Percentiles rank a stretch among this genome's conserved stretches.
Evolutionary conservation across 441 rosid genomes (phyloP).

Genomic region (Pelargonium citronellum): DNA sequence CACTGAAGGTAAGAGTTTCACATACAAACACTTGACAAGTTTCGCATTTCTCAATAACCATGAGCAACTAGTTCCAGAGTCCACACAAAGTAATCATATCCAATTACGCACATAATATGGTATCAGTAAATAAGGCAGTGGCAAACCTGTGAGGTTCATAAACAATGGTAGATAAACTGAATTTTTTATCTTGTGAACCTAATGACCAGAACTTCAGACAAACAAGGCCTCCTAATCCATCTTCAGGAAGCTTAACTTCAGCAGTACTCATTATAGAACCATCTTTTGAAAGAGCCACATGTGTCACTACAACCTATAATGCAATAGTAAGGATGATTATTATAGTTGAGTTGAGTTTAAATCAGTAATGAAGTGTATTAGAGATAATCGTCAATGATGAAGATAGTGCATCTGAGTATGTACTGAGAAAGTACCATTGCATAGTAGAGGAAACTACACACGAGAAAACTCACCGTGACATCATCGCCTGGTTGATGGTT

Average conservation of each 20-base stretch:
- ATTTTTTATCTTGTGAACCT: constrained; percentile 48
- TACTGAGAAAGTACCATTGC: neutral
- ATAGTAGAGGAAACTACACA: constrained; percentile 14
- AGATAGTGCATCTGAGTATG: neutral
- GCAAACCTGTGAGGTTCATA: constrained; percentile 90
- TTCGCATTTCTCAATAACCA: neutral
- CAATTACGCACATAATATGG: constrained; percentile 1
- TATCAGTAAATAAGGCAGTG: constrained; percentile 4
- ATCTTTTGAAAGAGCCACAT: constrained; percentile 70
- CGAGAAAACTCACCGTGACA: constrained; percentile 51
- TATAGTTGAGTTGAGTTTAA: constrained; percentile 4
- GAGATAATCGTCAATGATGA: neutral
- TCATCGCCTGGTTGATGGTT: constrained; percentile 95
- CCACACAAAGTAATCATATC: neutral
- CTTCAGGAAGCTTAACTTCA: constrained; percentile 86
- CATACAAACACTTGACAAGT: neutral
- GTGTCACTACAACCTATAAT: constrained; percentile 62
- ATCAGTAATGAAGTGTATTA: constrained; percentile 8
- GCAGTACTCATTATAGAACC: constrained; percentile 78
- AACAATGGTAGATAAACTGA: constrained; percentile 72
- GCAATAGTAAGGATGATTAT: constrained; percentile 17
- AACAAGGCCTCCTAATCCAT: constrained; percentile 76
- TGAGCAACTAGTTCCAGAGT: neutral
- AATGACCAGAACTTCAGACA: constrained; percentile 84
- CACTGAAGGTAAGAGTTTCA: neutral